phyloP scores from a whole-genome alignment of 805 yeast species.

The Pichia phayaonensis region DNA sequence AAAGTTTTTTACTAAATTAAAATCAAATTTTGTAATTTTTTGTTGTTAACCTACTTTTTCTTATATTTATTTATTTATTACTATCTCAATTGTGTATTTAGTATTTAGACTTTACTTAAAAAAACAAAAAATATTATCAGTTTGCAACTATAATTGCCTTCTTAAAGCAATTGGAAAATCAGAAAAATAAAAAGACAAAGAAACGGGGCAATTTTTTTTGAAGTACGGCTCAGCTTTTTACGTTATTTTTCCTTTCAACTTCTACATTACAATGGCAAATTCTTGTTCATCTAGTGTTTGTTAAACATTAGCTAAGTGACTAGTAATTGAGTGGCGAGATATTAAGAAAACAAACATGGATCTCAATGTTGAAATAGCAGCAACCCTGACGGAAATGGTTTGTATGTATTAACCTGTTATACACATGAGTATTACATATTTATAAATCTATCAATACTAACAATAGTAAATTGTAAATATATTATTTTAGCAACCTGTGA shows the following conservation, averaged over 20 bases:
- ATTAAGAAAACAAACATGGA: background rate
- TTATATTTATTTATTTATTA: background rate
- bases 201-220: background rate
- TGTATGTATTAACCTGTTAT: background rate
- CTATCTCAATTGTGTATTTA: background rate
- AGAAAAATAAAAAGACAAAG: no score
- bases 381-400: conserved; percentile 7
- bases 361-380: background rate
- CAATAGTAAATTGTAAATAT: background rate
- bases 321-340: background rate
- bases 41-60: background rate
- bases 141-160: no score
- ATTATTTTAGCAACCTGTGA: conserved; percentile 11
- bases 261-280: background rate
- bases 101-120: background rate
- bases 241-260: no score
- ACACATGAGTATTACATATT: background rate
- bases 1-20: background rate
- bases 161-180: no score
- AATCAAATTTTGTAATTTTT: background rate
- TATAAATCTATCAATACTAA: background rate
- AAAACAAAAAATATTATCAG: no score
- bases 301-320: no score
- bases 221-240: background rate
- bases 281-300: no score